phyloP scores from a whole-genome alignment of 768 basidiomycete species.

The Suillus brevipes region DNA sequence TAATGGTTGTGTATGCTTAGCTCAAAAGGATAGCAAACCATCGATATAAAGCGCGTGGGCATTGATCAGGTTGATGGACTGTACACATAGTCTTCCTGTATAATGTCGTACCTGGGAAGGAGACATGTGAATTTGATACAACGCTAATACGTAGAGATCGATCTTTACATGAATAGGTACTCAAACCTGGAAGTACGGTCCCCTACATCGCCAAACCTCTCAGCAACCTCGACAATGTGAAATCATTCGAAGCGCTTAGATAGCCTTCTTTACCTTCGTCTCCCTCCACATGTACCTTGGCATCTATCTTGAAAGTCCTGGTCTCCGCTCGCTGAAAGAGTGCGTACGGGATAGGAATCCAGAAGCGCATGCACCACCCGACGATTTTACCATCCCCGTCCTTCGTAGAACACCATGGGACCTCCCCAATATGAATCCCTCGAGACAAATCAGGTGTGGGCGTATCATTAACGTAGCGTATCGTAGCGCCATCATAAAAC shows the following conservation, averaged over 20 bases:
- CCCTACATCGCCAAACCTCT: constrained; percentile 8
- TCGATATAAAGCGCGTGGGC: background rate
- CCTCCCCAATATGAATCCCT: constrained; percentile 23
- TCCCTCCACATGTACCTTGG: constrained; percentile 38
- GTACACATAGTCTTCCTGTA: background rate
- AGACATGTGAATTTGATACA: background rate
- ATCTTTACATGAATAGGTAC: background rate
- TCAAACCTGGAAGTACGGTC: background rate
- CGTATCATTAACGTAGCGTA: background rate
- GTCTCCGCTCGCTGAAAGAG: constrained; percentile 50
- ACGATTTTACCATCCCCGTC: constrained; percentile 1
- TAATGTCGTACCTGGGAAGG: background rate
- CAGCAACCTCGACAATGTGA: constrained; percentile 47
- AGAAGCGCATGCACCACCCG: constrained; percentile 28
- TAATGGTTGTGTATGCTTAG: background rate
- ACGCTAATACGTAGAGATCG: background rate
- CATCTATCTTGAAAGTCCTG: constrained; percentile 40
- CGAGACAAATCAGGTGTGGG: background rate
- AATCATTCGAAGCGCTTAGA: constrained; percentile 30
- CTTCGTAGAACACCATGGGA: constrained; percentile 12
- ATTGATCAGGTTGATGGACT: background rate
- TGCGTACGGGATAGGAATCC: constrained; percentile 45
- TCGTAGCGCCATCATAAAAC: constrained; percentile 8
- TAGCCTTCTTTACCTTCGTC: constrained; percentile 6
- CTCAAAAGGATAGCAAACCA: background rate